A percentile compares a stretch with the other conserved stretches of the same genome.
Evolutionary conservation across 805 yeast genomes (phyloP).

Genomic region (Ogataea neopini): DNA sequence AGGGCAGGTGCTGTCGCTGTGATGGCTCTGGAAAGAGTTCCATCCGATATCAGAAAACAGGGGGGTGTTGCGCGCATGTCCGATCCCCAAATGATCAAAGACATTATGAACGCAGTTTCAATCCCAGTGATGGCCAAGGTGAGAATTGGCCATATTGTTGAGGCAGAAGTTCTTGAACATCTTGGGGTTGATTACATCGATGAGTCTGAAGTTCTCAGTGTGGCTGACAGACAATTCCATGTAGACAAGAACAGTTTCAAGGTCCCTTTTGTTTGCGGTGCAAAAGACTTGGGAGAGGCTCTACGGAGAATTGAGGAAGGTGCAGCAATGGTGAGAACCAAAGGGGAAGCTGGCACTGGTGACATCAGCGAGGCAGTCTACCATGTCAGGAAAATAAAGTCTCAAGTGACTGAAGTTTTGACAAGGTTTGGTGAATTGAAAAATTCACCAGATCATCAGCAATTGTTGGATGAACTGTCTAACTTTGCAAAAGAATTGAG

Average conservation of each 20-base stretch:
- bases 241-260: conserved; percentile 59
- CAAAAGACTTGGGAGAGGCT: conserved; percentile 80
- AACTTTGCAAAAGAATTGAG: conserved; percentile 56
- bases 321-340: conserved; percentile 84
- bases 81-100: conserved; percentile 76
- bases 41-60: conserved; percentile 80
- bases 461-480: conserved; percentile 38
- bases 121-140: conserved; percentile 86
- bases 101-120: conserved; percentile 68
- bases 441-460: conserved; percentile 1
- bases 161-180: conserved; percentile 74
- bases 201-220: conserved; percentile 82
- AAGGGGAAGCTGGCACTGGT: conserved; percentile 91
- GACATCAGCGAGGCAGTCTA: conserved; percentile 81
- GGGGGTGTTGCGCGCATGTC: conserved; percentile 87
- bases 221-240: conserved; percentile 71
- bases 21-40: conserved; percentile 84
- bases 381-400: conserved; percentile 63
- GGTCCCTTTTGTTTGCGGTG: conserved; percentile 84
- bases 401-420: conserved; percentile 52
- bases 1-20: conserved; percentile 87
- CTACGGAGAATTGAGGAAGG: conserved; percentile 78
- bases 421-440: conserved; percentile 11
- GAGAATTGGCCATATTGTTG: conserved; percentile 80
- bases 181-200: conserved; percentile 78